Base-by-base conservation (phyloP, 805 yeast species). In the Barnettozyma wickerhamii region DNA sequence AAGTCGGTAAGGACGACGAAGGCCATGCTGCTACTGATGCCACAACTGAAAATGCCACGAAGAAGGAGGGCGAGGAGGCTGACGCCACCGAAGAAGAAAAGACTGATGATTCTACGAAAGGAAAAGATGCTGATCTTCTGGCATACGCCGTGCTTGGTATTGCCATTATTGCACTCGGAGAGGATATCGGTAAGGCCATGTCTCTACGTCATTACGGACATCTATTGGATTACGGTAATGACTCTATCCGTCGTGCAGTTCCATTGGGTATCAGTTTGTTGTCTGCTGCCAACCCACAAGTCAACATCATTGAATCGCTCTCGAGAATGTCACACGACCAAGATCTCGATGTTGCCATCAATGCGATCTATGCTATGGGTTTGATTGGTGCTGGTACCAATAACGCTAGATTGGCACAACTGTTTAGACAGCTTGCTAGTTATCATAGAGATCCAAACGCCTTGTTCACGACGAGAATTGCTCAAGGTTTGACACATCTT, bases 231-330 rank as follows among this genome's bases (percentile, higher is more conserved):
- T 93, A 93, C 60, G 99, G 99, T 45, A 90, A 87, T 54, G 80
- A 93, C 18, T 75, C 86, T 46, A 86, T 93, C 46, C 83, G 90
- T 55, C 79, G 95, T 54, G 90, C 96, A 15, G 98, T 93, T 33
- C 99, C 99, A 26, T 74, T 93, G 51, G 98, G 99, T n/a, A 85
- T 93, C 90, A 97, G 96, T 38, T 75, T 93, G 45, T 84, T 91
- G 7, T 86, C 95, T 5, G 82, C 95, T 3, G 87, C 96, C 3
- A 84, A 89, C 62, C 96, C 99, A 10, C 93, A 90, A 65, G 90
- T 93, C 85, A 90, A 89, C 65, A 96, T 91, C 13, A 93, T 88
- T 59, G 99, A 93, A 62, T 90, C 98, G 0, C 72, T 93, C 50
- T 90, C 98, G 5, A 79, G 99, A 61, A 89, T 87, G 66, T 88